Evolutionary conservation across 1,284 basidiomycete species (phyloP), one percentile per base, ranked within the genome.

Genomic region (Ganoderma sinense): DNA sequence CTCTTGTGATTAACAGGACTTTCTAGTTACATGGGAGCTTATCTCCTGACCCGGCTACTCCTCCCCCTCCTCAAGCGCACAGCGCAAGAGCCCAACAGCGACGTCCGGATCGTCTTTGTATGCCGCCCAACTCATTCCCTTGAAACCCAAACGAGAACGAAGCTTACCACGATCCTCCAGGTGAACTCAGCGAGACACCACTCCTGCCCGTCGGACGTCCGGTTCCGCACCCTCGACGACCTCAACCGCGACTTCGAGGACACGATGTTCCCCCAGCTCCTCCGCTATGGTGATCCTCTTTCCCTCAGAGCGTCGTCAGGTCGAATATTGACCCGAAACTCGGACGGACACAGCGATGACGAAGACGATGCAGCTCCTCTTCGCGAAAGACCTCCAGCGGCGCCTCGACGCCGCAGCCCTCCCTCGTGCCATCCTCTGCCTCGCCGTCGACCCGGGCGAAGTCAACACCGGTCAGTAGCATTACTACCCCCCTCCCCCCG

Each of bases 261-360:
- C 29, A 74, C 79, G 16, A 45, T 73, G 2, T 68, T 74, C 5
- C 77, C 81, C 0, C 61, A 75, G 11, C 80, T 81, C 64, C 66
- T 76, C 14, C 79, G 81, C 18, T 86, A 86, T 70, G 71, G 86
- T 86, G n/a, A n/a, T n/a, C n/a, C n/a, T n/a, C n/a, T n/a, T n/a
- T n/a, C n/a, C n/a, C n/a, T n/a, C n/a, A n/a, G n/a, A n/a, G n/a
- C n/a, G n/a, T n/a, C n/a, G n/a, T n/a, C n/a, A n/a, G n/a, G n/a
- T n/a, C n/a, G n/a, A n/a, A n/a, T n/a, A n/a, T n/a, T n/a, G n/a
- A n/a, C n/a, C n/a, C n/a, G n/a, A n/a, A n/a, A n/a, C n/a, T n/a
- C n/a, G n/a, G n/a, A n/a, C n/a, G n/a, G n/a, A n/a, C n/a, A n/a
- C n/a, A n/a, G 48, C 48, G 48, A 51, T 51, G 48, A 51, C 48